Conservation (phyloP, 73 alveolate genomes). For the Paramecium octaurelia region DNA sequence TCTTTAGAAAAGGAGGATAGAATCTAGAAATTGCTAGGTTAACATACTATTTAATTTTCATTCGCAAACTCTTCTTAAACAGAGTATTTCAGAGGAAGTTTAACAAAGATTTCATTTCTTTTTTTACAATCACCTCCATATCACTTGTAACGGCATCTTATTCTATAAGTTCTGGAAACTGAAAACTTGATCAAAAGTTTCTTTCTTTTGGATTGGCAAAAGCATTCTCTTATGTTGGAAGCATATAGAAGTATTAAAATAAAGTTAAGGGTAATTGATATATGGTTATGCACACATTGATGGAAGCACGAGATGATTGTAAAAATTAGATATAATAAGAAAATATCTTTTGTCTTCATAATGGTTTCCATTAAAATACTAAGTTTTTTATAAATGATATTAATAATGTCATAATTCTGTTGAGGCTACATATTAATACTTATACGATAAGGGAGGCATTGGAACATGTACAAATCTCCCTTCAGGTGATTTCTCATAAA, state of each 20-base stretch:
- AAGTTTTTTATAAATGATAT: not conserved
- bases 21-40: not conserved
- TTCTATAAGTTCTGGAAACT: not conserved
- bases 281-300: not conserved
- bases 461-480: not conserved
- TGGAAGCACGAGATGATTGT: conserved; percentile 45
- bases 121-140: not conserved
- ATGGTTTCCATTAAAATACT: not conserved
- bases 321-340: conserved; percentile 2
- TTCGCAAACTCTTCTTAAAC: not conserved
- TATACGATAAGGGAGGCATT: conserved; percentile 6
- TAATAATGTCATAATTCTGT: not conserved
- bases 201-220: not conserved
- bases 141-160: not conserved
- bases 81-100: not conserved
- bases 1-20: not conserved
- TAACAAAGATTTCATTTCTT: not conserved
- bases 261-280: not conserved
- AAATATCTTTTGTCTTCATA: not conserved
- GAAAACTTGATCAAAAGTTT: not conserved
- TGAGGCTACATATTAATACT: conserved; percentile 16
- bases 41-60: not conserved
- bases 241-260: not conserved
- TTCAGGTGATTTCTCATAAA: not conserved
- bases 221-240: not conserved